These are phyloP conservation scores for Hygrocybe punicea DNA, from an alignment of 768 basidiomycete genomes.

Conservation along the genomic window DNA sequence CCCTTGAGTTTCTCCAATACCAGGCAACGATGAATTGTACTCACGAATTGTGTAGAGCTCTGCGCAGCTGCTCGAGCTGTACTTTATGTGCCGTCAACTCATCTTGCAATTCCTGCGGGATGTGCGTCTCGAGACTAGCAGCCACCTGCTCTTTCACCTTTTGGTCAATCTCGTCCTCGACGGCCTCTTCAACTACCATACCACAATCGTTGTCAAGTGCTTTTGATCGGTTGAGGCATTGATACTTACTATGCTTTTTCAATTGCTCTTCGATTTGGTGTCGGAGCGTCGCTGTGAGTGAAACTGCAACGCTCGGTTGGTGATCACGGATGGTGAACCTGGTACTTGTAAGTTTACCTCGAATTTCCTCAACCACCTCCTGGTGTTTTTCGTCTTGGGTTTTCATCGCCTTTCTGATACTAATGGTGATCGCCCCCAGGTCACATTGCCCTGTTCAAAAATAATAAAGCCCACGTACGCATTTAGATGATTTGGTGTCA, in stretches of 20 bases:
- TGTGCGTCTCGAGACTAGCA: slow-evolving; percentile 43
- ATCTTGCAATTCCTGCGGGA: slow-evolving; percentile 48
- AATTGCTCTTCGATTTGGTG: slow-evolving; percentile 45
- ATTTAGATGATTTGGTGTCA: slow-evolving; percentile 39
- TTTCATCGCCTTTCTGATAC: slow-evolving; percentile 44
- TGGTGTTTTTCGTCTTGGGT: slow-evolving; percentile 44
- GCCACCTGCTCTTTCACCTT: slow-evolving; percentile 52
- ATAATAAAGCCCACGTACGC: slow-evolving; percentile 32
- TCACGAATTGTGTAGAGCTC: slow-evolving; percentile 56
- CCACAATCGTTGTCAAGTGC: slow-evolving; percentile 2
- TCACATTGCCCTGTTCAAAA: not conserved
- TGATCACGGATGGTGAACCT: not conserved
- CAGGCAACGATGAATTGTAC: slow-evolving; percentile 18
- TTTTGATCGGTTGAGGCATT: not conserved
- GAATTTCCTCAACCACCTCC: slow-evolving; percentile 47
- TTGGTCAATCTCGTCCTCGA: slow-evolving; percentile 47
- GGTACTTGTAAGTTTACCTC: slow-evolving; percentile 33
- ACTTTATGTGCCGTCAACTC: slow-evolving; percentile 44
- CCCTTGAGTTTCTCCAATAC: not conserved
- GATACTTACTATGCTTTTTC: slow-evolving; percentile 41
- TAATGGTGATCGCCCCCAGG: slow-evolving; percentile 16
- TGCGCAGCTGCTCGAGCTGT: slow-evolving; percentile 46
- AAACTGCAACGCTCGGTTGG: slow-evolving; percentile 34
- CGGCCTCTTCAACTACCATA: slow-evolving; percentile 44
- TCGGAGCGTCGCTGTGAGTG: slow-evolving; percentile 46